Percentiles rank a stretch among this genome's conserved stretches.
These are phyloP conservation scores for Aspergillus fischeri DNA, from an alignment of 2,329 filamentous ascomycete species.

Conservation along the genomic window DNA sequence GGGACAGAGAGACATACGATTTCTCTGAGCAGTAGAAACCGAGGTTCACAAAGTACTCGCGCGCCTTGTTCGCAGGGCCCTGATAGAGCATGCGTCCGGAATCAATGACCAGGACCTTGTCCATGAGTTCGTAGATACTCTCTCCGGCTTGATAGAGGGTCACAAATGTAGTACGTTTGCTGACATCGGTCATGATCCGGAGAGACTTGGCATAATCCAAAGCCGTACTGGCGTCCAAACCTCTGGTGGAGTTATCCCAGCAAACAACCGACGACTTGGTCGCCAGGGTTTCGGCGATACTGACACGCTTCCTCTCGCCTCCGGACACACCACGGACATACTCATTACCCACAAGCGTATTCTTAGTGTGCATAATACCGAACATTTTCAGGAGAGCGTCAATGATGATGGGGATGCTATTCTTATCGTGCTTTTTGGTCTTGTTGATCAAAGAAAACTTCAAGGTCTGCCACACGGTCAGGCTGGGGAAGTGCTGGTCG, in stretches of 20 bases:
- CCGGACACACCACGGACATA: conserved; percentile 70
- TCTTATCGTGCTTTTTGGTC: conserved; percentile 62
- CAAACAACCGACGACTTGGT: conserved; percentile 69
- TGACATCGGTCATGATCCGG: conserved; percentile 71
- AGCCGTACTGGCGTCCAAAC: conserved; percentile 74
- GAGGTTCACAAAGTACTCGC: conserved; percentile 62
- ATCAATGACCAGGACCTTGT: conserved; percentile 77
- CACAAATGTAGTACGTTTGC: conserved; percentile 65
- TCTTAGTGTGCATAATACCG: conserved; percentile 69
- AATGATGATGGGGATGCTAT: conserved; percentile 64
- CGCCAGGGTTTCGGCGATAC: conserved; percentile 72
- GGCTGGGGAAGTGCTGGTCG: conserved; percentile 67
- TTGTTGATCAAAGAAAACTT: conserved; percentile 72
- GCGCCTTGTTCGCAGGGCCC: conserved; percentile 58
- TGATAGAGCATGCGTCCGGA: conserved; percentile 66
- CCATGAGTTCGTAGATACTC: conserved; percentile 68
- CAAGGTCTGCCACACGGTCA: conserved; percentile 75
- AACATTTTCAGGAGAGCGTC: conserved; percentile 72
- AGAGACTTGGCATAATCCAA: conserved; percentile 70
- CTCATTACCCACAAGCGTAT: conserved; percentile 73
- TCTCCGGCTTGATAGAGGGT: conserved; percentile 70
- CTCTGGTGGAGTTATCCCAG: conserved; percentile 77
- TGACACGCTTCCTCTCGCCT: conserved; percentile 75
- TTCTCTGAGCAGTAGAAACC: conserved; percentile 58
- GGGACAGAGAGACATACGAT: conserved; percentile 20